Base-by-base conservation (phyloP, 1,284 basidiomycete species). In the Tetrapyrgos nigripes region DNA sequence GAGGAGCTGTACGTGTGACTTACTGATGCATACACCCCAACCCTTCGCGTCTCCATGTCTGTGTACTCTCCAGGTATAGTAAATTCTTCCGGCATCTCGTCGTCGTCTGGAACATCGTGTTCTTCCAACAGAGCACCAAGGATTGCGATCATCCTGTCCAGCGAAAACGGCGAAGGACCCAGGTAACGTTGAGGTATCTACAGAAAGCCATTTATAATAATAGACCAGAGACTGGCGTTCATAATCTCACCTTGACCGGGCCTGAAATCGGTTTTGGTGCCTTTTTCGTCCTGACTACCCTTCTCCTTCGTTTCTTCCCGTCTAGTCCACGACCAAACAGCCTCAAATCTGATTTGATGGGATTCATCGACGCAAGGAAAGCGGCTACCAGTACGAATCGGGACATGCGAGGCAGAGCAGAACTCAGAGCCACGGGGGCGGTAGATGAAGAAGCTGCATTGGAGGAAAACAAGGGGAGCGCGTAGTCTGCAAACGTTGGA, bases 361-460 rank as follows among this genome's bases (percentile, higher is more conserved):
- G 94, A 70, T 97, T 97, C 58, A 91, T 93, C 47, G 91, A 93
- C 2, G 94, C 94, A 31, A 96, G 76, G 70, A 91, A 97, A 0
- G 91, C 85, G 0, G 94, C 92, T 8, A 97, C 73, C 11, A 97
- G 76, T 19, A 97, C 80, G 67, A 89, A 96, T 63, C 90, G 90
- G 13, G 86, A 86, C 73, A 90, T 79, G 0, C 81, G 73, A 2
- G 88, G 82, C 23, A 91, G 73, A n/a, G 64, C 59, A 46, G 62
- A 63, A 11, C 73, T 58, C 17, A 59, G 28, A 8, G 52, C 47
- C 28, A 55, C 27, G 3, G 48, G 46, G 9, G 44, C 29, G 48
- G 54, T 37, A 31, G 31, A 31, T 6, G 47, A 28, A 24, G 48
- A 24, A 27, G 27, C 10, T 6, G 19, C 29, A 23, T 31, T 33